phyloP scores from a whole-genome alignment of 2,329 filamentous ascomycete species.

The Diaporthe vexans region DNA sequence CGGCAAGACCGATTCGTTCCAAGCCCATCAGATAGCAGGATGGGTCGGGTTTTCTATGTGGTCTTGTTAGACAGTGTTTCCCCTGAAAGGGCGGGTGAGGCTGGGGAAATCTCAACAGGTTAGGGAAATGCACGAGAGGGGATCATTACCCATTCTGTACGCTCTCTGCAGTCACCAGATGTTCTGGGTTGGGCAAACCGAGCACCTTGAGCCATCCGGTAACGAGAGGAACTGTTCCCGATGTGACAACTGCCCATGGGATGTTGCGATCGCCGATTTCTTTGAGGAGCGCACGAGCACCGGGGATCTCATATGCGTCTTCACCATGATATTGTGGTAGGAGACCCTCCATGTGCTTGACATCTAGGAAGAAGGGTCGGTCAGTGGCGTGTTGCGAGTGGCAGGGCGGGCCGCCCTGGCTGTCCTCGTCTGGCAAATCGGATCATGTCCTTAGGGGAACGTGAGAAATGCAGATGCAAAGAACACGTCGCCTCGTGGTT shows the following conservation, averaged over 20 bases:
- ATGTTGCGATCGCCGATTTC: slow-evolving; percentile 72
- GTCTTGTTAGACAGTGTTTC: neutral
- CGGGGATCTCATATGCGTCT: slow-evolving; percentile 88
- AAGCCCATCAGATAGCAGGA: slow-evolving; percentile 79
- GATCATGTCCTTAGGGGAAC: neutral
- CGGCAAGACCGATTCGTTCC: slow-evolving; percentile 68
- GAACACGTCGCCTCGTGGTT: slow-evolving; percentile 14
- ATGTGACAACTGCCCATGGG: slow-evolving; percentile 91
- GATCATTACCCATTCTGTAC: slow-evolving; percentile 66
- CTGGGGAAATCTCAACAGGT: neutral
- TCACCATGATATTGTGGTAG: slow-evolving; percentile 83
- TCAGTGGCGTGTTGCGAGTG: slow-evolving; percentile 21
- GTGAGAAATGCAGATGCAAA: neutral
- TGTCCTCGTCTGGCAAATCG: slow-evolving; percentile 5
- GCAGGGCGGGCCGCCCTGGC: neutral
- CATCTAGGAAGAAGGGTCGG: slow-evolving; percentile 67
- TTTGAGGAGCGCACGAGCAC: slow-evolving; percentile 79
- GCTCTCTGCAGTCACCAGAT: slow-evolving; percentile 82
- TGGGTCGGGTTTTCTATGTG: slow-evolving; percentile 78
- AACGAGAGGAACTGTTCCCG: slow-evolving; percentile 77
- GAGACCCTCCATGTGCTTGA: slow-evolving; percentile 81
- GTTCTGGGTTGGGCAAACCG: slow-evolving; percentile 73
- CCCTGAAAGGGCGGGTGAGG: neutral
- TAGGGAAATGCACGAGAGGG: neutral
- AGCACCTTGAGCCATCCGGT: slow-evolving; percentile 80